Conservation (phyloP, 345 rosid genomes). For the Geranium rotundifolium region DNA sequence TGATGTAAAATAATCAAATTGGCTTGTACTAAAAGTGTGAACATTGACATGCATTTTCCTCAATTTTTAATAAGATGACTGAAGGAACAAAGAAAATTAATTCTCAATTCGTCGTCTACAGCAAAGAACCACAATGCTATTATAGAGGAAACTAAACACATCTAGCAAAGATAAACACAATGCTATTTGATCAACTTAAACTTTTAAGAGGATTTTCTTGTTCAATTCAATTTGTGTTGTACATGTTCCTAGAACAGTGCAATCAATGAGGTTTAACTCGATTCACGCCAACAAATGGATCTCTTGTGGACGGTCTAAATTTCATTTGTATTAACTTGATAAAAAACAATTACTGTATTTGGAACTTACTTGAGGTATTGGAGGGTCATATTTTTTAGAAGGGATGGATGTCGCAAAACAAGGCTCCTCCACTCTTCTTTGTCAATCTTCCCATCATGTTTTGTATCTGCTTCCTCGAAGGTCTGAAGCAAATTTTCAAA, state of each 20-base stretch:
- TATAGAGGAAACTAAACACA: not conserved
- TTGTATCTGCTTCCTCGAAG: constrained; percentile 98
- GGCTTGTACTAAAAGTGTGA: not conserved
- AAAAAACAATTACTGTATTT: not conserved
- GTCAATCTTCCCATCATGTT: constrained; percentile 89
- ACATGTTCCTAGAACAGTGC: not conserved
- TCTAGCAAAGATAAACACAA: not conserved
- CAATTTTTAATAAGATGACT: not conserved
- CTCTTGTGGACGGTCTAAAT: not conserved
- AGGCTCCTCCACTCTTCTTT: constrained; percentile 97
- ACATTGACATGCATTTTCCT: not conserved
- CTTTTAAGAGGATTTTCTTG: not conserved
- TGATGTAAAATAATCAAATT: too few species aligned
- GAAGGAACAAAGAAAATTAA: not conserved
- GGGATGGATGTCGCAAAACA: constrained; percentile 81
- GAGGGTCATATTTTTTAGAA: constrained; percentile 94
- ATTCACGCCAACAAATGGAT: not conserved
- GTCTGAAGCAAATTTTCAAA: constrained; percentile 39
- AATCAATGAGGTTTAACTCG: too few species aligned
- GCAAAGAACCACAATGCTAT: not conserved
- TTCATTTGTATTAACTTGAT: not conserved
- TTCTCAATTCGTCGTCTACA: not conserved
- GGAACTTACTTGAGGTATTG: constrained; percentile 87
- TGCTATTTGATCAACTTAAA: not conserved
- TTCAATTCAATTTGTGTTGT: not conserved